These are phyloP conservation scores for Fomitopsis pulvina DNA, from an alignment of 768 basidiomycete species.

Conservation along the genomic window DNA sequence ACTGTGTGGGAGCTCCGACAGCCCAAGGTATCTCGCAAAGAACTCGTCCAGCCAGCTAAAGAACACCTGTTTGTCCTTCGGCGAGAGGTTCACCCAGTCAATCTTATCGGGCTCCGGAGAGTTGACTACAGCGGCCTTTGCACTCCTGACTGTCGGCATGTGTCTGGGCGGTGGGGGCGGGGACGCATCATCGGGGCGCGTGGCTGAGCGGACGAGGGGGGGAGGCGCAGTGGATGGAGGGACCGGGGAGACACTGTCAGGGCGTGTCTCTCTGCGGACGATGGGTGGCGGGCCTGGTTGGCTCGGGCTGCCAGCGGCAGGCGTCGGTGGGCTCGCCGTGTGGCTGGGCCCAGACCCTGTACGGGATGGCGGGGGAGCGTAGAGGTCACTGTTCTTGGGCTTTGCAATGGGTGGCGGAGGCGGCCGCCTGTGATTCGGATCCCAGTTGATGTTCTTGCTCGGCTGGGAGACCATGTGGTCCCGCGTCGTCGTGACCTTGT, in stretches of 20 bases:
- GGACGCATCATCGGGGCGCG: constrained; percentile 13
- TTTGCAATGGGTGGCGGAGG: constrained; percentile 28
- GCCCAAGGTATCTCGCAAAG: constrained; percentile 44
- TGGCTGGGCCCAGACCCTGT: neutral
- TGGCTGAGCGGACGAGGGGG: constrained; percentile 1
- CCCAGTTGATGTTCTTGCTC: constrained; percentile 58
- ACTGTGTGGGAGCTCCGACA: constrained; percentile 8
- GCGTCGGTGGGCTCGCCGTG: neutral
- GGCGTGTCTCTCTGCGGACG: constrained; percentile 8
- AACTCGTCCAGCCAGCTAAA: constrained; percentile 81
- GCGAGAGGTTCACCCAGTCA: constrained; percentile 64
- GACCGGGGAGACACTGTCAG: constrained; percentile 3
- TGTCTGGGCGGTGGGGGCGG: constrained; percentile 22
- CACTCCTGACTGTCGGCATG: neutral
- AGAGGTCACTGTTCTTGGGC: constrained; percentile 3
- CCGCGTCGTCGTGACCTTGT: constrained; percentile 45
- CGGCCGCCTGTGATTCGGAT: constrained; percentile 43
- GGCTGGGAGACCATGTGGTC: constrained; percentile 52
- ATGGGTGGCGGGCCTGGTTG: constrained; percentile 5
- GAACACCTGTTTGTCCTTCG: constrained; percentile 63
- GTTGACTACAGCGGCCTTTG: neutral
- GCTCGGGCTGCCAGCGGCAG: neutral
- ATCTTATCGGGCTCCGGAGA: constrained; percentile 24
- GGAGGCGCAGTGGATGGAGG: constrained; percentile 5
- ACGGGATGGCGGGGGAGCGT: neutral